A percentile compares a stretch with the other conserved stretches of the same genome.
phyloP scores from a whole-genome alignment of 495 filamentous ascomycete species.

The Trichocladium uniseriatum region DNA sequence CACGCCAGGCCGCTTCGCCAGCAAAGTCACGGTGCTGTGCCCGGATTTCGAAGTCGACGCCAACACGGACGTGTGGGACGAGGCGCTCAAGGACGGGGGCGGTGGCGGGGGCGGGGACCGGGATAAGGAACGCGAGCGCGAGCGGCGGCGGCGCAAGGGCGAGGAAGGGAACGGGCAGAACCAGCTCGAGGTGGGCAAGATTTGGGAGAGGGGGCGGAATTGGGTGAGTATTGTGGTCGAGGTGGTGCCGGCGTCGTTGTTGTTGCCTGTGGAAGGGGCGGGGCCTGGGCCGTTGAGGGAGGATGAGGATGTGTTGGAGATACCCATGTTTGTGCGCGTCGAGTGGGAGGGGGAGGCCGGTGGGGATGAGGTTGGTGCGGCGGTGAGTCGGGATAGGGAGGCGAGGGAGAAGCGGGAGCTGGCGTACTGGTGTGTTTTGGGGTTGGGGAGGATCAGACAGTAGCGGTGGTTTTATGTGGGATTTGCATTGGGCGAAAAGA shows the following conservation, averaged over 20 bases:
- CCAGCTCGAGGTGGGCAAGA: constrained; percentile 79
- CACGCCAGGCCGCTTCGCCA: constrained; percentile 67
- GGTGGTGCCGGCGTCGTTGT: constrained; percentile 61
- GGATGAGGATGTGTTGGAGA: constrained; percentile 87
- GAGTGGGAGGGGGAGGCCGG: constrained; percentile 82
- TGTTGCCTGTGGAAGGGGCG: constrained; percentile 7
- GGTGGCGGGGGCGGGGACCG: constrained; percentile 3
- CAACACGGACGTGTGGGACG: constrained; percentile 93
- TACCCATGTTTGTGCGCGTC: constrained; percentile 83
- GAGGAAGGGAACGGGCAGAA: constrained; percentile 37
- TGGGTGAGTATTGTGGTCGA: constrained; percentile 90
- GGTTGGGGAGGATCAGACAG: constrained; percentile 64
- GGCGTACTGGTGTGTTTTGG: constrained; percentile 91
- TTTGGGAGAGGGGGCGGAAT: constrained; percentile 92
- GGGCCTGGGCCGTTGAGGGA: constrained; percentile 40
- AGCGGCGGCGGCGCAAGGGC: constrained; percentile 28
- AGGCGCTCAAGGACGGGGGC: constrained; percentile 55
- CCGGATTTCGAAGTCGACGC: constrained; percentile 92
- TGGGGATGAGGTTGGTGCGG: constrained; percentile 49
- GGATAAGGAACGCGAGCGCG: background rate
- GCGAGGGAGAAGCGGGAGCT: constrained; percentile 56
- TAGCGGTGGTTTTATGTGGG: background rate
- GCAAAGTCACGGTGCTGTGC: constrained; percentile 83
- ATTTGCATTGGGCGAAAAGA: background rate
- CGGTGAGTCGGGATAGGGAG: constrained; percentile 33